These are phyloP conservation scores for Digitaria exilis DNA, from an alignment of 202 grass and related monocot genomes.

Conservation along the genomic window DNA sequence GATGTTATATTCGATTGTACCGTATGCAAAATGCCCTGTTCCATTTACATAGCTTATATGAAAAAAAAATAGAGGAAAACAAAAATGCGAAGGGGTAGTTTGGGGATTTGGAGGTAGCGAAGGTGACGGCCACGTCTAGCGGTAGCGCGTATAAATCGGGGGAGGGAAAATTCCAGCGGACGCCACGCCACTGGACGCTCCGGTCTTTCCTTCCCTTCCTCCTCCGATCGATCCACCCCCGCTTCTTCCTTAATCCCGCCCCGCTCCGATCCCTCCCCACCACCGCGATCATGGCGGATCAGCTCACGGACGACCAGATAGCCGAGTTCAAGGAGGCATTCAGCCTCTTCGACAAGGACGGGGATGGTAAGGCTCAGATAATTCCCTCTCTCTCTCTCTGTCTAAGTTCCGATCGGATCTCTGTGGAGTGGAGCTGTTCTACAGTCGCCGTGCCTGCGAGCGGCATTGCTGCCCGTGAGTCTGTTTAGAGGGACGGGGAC, in stretches of 20 bases:
- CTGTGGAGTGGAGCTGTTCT: background rate
- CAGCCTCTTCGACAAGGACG: slow-evolving; percentile 94
- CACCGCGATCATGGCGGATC: slow-evolving; percentile 65
- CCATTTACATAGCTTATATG: too few species aligned
- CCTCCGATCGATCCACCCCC: background rate
- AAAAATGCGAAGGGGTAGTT: background rate
- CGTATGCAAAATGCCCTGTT: too few species aligned
- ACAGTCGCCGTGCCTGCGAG: background rate
- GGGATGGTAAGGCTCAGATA: slow-evolving; percentile 49
- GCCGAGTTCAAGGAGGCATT: slow-evolving; percentile 98
- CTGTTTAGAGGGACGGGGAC: background rate
- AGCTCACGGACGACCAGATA: slow-evolving; percentile 96
- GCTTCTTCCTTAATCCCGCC: background rate
- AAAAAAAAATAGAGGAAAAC: too few species aligned
- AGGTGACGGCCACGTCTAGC: slow-evolving; percentile 21
- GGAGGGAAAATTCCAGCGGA: slow-evolving; percentile 28
- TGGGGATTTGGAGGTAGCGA: background rate
- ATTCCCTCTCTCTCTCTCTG: background rate
- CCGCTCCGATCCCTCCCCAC: background rate
- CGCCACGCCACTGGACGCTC: slow-evolving; percentile 30
- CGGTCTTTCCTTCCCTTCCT: background rate
- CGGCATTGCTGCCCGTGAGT: slow-evolving; percentile 22
- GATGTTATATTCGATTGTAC: too few species aligned
- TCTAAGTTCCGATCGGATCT: background rate
- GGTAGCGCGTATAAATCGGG: slow-evolving; percentile 40